These are phyloP conservation scores for Anastatica hierochuntica DNA, from an alignment of 345 rosid genomes.

Conservation along the genomic window DNA sequence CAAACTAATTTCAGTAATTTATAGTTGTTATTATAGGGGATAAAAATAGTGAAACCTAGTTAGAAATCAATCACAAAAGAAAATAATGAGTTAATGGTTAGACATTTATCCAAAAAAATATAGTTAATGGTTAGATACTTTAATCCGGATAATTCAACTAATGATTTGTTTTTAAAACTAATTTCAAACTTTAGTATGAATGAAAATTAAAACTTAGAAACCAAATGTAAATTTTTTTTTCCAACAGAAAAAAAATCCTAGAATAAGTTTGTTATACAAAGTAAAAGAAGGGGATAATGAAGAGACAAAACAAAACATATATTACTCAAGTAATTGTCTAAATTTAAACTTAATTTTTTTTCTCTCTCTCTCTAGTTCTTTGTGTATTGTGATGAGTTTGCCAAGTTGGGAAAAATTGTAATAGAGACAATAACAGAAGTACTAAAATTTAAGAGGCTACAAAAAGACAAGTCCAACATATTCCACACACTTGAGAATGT, in stretches of 20 bases:
- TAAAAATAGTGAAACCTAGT: too few species aligned
- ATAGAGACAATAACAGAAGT: conserved; percentile 25
- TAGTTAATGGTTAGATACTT: too few species aligned
- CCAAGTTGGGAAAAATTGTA: conserved; percentile 28
- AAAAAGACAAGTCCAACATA: conserved; percentile 24
- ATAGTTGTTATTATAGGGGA: neutral
- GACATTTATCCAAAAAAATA: too few species aligned
- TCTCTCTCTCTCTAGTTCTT: conserved; percentile 20
- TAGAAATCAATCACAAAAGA: too few species aligned
- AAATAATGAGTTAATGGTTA: too few species aligned
- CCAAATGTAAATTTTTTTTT: neutral
- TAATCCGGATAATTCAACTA: too few species aligned
- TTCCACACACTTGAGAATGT: conserved; percentile 29
- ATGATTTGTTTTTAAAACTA: too few species aligned
- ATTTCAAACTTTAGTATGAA: too few species aligned
- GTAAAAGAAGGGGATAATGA: neutral
- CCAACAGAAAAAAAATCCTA: too few species aligned
- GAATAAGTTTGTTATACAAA: neutral
- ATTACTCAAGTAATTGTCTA: conserved; percentile 22
- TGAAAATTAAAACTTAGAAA: neutral
- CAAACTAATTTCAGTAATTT: neutral
- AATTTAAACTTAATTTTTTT: conserved; percentile 14
- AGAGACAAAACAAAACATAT: neutral
- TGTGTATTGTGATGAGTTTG: conserved; percentile 27
- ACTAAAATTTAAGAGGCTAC: conserved; percentile 30